Base-by-base conservation (phyloP, 1,284 basidiomycete species). In the Ceratorhiza oryzae-sativae region DNA sequence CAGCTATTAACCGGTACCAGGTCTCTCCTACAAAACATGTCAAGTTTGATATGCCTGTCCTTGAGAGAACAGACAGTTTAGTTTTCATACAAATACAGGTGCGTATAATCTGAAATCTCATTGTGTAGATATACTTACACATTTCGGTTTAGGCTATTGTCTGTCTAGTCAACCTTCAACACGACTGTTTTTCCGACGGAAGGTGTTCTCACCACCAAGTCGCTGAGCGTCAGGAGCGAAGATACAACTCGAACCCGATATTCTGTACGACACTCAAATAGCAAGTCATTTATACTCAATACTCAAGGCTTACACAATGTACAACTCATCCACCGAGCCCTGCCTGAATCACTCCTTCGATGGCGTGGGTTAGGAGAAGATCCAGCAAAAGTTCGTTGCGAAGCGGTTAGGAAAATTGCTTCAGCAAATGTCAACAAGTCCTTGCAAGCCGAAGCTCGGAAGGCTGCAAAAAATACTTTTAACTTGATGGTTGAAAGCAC, bases 151-250 rank as follows among this genome's bases (percentile, higher is more conserved):
- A 48, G 61, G 27, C 48, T n/a, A 63, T 63, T n/a, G 20, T 49
- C 6, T 63, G 61, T 27, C 12, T 23, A 48, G 46, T 63, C 2
- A 63, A 63, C 32, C 13, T 63, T 3, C 61, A 63, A 27, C 61
- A 63, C 30, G 61, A 63, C 27, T 49, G 61, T 20, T 13, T 18
- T 3, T 41, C 36, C 5, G 23, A 39, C 13, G 15, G 20, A 15
- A 30, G 5, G 32, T 58, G 55, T 32, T 36, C 12, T 36, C 32
- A 23, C n/a, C n/a, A 8, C n/a, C 32, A 6, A 23, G 34, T 4
- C 55, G 15, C 32, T 6, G 36, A 30, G 51, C 36, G 6, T 13
- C 10, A 58, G 36, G 55, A 58, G 36, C 5, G 55, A 58, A 23
- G 15, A 58, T 12, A 58, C 55, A 36, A 20, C 36, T 13, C 34